phyloP scores from a whole-genome alignment of 805 yeast genomes.

The Saccharomycopsis fibuligera region DNA sequence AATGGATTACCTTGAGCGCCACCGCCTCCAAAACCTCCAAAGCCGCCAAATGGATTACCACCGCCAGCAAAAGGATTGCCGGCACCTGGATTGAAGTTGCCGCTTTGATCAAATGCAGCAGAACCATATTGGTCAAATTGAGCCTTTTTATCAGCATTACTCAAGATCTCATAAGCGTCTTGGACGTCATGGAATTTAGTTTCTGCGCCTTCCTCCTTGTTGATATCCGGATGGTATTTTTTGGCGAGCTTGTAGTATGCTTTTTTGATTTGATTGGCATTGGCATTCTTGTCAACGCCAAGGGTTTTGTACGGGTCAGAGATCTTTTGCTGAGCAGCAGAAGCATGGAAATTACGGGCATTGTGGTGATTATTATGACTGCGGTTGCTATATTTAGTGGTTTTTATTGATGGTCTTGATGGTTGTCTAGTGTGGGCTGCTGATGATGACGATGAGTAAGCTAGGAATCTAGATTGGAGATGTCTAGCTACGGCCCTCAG shows the following conservation, averaged over 20 bases:
- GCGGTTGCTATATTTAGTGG: too few relatives aligned
- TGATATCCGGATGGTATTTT: conserved; percentile 93
- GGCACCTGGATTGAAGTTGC: conserved; percentile 39
- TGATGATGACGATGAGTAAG: too few relatives aligned
- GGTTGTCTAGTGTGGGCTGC: too few relatives aligned
- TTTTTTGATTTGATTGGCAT: conserved; percentile 82
- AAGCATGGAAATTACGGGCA: conserved; percentile 40
- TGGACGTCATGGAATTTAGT: conserved; percentile 87
- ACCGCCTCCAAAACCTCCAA: conserved; percentile 56
- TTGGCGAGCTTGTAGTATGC: conserved; percentile 92
- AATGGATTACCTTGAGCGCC: conserved; percentile 38
- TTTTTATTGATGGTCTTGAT: too few relatives aligned
- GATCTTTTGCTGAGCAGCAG: conserved; percentile 27
- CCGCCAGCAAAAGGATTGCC: conserved; percentile 37
- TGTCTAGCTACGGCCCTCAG: too few relatives aligned
- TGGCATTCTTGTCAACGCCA: conserved; percentile 70
- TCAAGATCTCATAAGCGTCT: conserved; percentile 87
- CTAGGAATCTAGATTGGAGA: too few relatives aligned
- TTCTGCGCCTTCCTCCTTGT: conserved; percentile 85
- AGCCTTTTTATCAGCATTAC: conserved; percentile 75
- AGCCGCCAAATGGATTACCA: conserved; percentile 42
- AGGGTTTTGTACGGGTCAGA: conserved; percentile 79
- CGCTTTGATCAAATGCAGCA: conserved; percentile 67
- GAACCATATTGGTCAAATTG: conserved; percentile 93
- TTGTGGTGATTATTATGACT: too few relatives aligned